Percentiles rank a stretch among this genome's conserved stretches.
Evolutionary conservation across 768 basidiomycete species (phyloP).

Genomic region (Wakefieldia striispora): DNA sequence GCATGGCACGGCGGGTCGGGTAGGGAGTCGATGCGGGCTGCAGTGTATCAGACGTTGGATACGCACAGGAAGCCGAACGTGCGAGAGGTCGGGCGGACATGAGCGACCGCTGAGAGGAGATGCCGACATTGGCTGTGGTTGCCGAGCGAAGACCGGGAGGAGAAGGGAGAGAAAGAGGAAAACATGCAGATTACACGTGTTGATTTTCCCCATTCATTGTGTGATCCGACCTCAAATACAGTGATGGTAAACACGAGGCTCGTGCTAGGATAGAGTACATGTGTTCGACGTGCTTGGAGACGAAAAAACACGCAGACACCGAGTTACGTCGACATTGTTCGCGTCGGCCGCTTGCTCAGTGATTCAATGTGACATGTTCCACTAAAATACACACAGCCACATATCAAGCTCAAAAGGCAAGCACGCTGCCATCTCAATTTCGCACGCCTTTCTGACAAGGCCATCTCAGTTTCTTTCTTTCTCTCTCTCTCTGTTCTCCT

Average conservation of each 20-base stretch:
- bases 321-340: slow-evolving; percentile 1
- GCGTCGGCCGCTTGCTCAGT: neutral
- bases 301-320: slow-evolving; percentile 6
- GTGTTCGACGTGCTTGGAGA: slow-evolving; percentile 20
- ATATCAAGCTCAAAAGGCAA: slow-evolving; percentile 31
- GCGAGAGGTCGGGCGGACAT: neutral
- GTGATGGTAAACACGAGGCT: slow-evolving; percentile 18
- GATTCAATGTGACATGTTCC: neutral
- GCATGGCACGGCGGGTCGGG: too few relatives aligned
- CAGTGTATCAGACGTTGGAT: too few relatives aligned
- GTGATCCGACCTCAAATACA: slow-evolving; percentile 17
- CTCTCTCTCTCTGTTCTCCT: slow-evolving; percentile 23
- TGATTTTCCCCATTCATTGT: slow-evolving; percentile 14
- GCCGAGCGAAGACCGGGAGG: slow-evolving; percentile 6
- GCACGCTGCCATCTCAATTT: slow-evolving; percentile 21
- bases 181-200: slow-evolving; percentile 26
- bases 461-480: slow-evolving; percentile 18
- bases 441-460: slow-evolving; percentile 30
- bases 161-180: slow-evolving; percentile 17
- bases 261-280: slow-evolving; percentile 8
- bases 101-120: neutral
- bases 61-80: slow-evolving; percentile 1
- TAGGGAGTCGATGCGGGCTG: too few relatives aligned
- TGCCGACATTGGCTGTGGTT: neutral
- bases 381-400: slow-evolving; percentile 25